phyloP scores from a whole-genome alignment of 805 yeast species.

The Maudiozyma turicensis region DNA sequence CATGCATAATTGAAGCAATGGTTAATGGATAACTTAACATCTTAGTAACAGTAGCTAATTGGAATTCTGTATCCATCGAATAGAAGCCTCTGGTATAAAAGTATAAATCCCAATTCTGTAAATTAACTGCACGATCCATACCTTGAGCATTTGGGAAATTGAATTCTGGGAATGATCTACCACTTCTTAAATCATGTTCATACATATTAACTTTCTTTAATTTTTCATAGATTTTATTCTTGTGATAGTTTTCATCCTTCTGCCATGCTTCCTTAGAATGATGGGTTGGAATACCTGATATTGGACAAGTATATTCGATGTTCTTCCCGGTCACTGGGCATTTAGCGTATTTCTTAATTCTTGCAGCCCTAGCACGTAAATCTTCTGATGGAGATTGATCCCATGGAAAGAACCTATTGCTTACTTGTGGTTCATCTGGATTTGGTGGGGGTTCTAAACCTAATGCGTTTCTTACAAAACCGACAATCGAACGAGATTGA shows the following conservation, averaged over 20 bases:
- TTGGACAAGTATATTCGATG: conserved; percentile 82
- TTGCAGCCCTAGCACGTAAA: conserved; percentile 83
- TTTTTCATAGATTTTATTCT: conserved; percentile 53
- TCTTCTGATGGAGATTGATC: conserved; percentile 87
- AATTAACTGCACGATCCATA: conserved; percentile 64
- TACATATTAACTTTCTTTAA: conserved; percentile 82
- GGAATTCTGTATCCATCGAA: conserved; percentile 96
- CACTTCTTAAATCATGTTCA: conserved; percentile 92
- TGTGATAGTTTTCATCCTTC: conserved; percentile 64
- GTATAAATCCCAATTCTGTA: conserved; percentile 84
- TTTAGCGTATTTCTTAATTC: conserved; percentile 74
- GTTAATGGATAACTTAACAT: conserved; percentile 91
- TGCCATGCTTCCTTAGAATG: conserved; percentile 88
- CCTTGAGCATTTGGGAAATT: conserved; percentile 82
- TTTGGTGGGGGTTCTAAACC: conserved; percentile 58
- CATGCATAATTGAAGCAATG: conserved; percentile 73
- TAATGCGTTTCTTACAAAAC: conserved; percentile 37
- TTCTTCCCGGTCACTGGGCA: conserved; percentile 89
- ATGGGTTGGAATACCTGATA: conserved; percentile 95
- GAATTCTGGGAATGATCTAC: conserved; percentile 91
- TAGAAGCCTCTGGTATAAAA: conserved; percentile 87
- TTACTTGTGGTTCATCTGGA: conserved; percentile 58
- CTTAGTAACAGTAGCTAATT: conserved; percentile 90
- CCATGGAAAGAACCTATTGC: conserved; percentile 78
- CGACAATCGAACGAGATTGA: conserved; percentile 7